Evolutionary conservation across 306 rosid species (phyloP).

Genomic region (Dicorynia guianensis): DNA sequence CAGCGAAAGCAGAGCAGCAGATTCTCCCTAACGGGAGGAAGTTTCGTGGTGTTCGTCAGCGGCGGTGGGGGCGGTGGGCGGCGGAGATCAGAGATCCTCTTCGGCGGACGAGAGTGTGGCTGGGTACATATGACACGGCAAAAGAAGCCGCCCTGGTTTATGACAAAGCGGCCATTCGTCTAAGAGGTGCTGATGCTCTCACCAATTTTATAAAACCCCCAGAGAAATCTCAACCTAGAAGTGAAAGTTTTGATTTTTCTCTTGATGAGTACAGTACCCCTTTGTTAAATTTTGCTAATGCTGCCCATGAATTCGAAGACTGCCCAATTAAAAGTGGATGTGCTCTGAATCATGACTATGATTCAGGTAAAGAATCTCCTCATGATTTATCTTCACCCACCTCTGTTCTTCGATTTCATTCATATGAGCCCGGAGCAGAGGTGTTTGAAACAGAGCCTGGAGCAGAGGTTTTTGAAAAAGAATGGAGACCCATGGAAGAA

Average conservation of each 20-base stretch:
- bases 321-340: background rate
- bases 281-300: no score
- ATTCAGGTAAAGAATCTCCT: background rate
- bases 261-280: no score
- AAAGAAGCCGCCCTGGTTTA: constrained; percentile 67
- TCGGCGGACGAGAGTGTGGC: constrained; percentile 55
- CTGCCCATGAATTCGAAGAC: background rate
- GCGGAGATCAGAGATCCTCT: constrained; percentile 73
- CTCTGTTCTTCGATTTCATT: constrained; percentile 7
- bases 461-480: no score
- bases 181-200: constrained; percentile 53
- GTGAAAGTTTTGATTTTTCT: no score
- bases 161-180: constrained; percentile 57
- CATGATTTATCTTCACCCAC: background rate
- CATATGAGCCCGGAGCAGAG: background rate
- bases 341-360: background rate
- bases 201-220: constrained; percentile 52
- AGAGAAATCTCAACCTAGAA: background rate
- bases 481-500: background rate
- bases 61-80: constrained; percentile 71
- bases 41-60: constrained; percentile 58
- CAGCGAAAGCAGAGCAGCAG: background rate
- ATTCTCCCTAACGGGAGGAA: constrained; percentile 6
- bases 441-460: background rate
- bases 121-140: constrained; percentile 66